Evolutionary conservation across 1,284 basidiomycete genomes (phyloP).

Genomic region (Ceratorhiza oryzae-sativae): DNA sequence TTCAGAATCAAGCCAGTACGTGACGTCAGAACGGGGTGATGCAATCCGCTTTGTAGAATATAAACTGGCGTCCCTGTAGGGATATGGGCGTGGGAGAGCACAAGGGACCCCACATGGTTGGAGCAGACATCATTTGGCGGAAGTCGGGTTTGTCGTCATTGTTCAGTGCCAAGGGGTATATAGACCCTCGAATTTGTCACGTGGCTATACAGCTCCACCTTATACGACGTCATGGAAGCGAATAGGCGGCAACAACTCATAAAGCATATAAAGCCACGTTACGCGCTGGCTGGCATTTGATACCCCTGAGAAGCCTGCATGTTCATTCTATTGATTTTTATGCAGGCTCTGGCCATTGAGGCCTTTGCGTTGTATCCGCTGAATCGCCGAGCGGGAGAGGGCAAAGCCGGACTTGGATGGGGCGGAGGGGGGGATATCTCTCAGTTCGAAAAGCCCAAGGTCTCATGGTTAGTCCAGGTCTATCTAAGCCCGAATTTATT

Average conservation of each 20-base stretch:
- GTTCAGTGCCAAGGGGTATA: neutral
- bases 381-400: neutral
- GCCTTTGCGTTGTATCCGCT: neutral
- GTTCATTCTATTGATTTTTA: neutral
- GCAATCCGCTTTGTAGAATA: no score
- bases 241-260: neutral
- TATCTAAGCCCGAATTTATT: neutral
- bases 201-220: neutral
- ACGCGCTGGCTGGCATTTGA: no score
- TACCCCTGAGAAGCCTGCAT: no score
- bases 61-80: no score
- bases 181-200: neutral
- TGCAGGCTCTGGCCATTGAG: neutral
- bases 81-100: no score
- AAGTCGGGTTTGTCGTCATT: conserved; percentile 10
- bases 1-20: no score
- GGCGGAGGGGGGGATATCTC: conserved; percentile 33
- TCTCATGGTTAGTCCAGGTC: conserved; percentile 16
- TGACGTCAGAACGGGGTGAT: no score
- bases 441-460: conserved; percentile 22
- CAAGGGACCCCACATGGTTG: neutral
- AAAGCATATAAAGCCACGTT: neutral
- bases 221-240: neutral
- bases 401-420: conserved; percentile 29
- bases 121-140: neutral